Conservation (phyloP, 768 basidiomycete species). For the Scleroderma bovista region DNA sequence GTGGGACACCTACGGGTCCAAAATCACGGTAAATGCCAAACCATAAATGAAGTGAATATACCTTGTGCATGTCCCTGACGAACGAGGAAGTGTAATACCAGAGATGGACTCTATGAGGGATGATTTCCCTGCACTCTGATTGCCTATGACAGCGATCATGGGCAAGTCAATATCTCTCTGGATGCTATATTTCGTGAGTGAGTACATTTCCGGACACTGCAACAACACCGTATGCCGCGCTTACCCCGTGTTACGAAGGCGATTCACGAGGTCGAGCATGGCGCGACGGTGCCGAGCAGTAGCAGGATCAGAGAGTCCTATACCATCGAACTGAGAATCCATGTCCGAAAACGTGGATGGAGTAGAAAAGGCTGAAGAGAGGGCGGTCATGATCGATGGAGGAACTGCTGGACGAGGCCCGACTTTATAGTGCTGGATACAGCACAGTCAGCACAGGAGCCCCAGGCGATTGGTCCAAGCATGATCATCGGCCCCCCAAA, state of each 20-base stretch:
- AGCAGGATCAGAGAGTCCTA: slow-evolving; percentile 49
- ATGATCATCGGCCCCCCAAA: no score
- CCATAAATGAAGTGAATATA: slow-evolving; percentile 16
- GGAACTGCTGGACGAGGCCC: no score
- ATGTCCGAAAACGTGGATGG: background rate
- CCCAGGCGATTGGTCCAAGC: no score
- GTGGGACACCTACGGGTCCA: slow-evolving; percentile 26
- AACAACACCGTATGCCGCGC: slow-evolving; percentile 3
- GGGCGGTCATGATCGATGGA: background rate
- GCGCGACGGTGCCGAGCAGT: slow-evolving; percentile 37
- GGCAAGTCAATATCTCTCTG: slow-evolving; percentile 69
- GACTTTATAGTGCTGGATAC: no score
- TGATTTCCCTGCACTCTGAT: slow-evolving; percentile 71
- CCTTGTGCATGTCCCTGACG: slow-evolving; percentile 73
- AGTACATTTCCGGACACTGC: background rate
- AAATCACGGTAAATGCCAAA: slow-evolving; percentile 7
- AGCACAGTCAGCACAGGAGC: no score
- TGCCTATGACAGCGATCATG: slow-evolving; percentile 69
- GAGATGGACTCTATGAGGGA: slow-evolving; percentile 76
- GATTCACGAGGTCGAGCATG: slow-evolving; percentile 59
- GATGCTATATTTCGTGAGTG: slow-evolving; percentile 35
- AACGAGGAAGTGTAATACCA: slow-evolving; percentile 63
- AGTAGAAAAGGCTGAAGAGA: background rate
- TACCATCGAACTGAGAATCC: slow-evolving; percentile 3
- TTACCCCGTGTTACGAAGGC: slow-evolving; percentile 58